Evolutionary conservation across 768 basidiomycete species (phyloP), one percentile per base, ranked within the genome.

Genomic region (Suillus luteus): DNA sequence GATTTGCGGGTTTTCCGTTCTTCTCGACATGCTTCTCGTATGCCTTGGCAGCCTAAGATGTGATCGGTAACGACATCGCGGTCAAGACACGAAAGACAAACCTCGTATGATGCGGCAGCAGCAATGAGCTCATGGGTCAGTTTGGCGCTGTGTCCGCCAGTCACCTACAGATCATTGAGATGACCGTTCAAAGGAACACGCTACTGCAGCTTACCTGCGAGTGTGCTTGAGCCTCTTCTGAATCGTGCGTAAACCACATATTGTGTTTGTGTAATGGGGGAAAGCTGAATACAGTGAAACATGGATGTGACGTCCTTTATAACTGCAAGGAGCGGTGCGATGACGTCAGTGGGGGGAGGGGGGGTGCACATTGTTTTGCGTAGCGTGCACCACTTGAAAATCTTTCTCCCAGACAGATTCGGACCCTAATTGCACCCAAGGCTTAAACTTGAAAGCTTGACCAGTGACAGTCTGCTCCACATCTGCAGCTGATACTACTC

Each of bases 101-200:
- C 73, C 64, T 74, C 75, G 58, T 71, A 74, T 10, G 73, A 71
- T 3, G 73, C 73, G 1, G 75, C 73, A 12, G 63, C 70, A 3
- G 72, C 71, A 61, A 75, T 55, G 57, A 71, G 31, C 52, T 76
- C 70, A 40, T 75, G 74, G 7, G 68, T 69, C 52, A 75, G 37
- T 27, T 70, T 67, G 15, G 69, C 68, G 2, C 35, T 41, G 62
- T 76, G 71, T 22, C 38, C 44, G 14, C 41, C 64, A 7, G 49
- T 55, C 22, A 72, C 51, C 73, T 75, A 24, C 52, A 43, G n/a
- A 11, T 27, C 44, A 40, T n/a, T 60, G n/a, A 46, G 35, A 31
- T n/a, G 27, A 51, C 27, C 8, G 8, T 35, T 22, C 11, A 4
- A 22, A 11, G 0, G 33, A 17, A 27, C 22, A 41, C 11, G 12